Evolutionary conservation across 2,329 filamentous ascomycete species (phyloP).

Genomic region (Colletotrichum sp.): DNA sequence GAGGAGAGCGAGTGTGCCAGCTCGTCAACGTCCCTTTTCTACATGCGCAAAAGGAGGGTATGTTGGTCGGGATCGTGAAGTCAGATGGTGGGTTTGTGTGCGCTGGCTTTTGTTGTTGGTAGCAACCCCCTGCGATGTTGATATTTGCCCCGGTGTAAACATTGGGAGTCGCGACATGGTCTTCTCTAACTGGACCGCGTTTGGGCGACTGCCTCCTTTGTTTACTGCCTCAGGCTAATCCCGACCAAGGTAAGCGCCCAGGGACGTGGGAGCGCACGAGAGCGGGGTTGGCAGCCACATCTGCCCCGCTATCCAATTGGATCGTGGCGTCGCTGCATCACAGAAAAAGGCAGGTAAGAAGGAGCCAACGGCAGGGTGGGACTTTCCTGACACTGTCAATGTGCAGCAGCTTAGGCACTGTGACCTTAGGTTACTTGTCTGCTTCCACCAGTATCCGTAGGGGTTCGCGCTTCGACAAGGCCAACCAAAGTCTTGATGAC

Average conservation of each 20-base stretch:
- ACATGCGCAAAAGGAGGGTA: conserved; percentile 9
- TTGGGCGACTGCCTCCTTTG: conserved; percentile 6
- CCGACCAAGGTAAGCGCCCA: background rate
- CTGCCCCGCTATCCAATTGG: background rate
- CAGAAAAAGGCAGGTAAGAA: background rate
- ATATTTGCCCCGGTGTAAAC: conserved; percentile 21
- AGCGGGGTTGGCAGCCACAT: background rate
- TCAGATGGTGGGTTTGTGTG: conserved; percentile 1
- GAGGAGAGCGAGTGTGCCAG: conserved; percentile 17
- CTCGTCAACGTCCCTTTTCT: conserved; percentile 7
- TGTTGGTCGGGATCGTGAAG: background rate
- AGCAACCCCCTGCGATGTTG: conserved; percentile 23
- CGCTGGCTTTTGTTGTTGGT: conserved; percentile 21
- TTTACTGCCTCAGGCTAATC: conserved; percentile 18
- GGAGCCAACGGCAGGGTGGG: background rate
- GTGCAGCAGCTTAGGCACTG: no score
- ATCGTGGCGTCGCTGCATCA: conserved; percentile 3
- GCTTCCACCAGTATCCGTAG: background rate
- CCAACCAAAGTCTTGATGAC: background rate
- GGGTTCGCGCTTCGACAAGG: background rate
- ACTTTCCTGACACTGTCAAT: background rate
- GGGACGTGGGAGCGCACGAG: background rate
- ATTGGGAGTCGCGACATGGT: conserved; percentile 14
- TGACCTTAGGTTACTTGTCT: background rate
- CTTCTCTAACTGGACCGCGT: conserved; percentile 17